Evolutionary conservation across 2,329 filamentous ascomycete species (phyloP).

Genomic region (Cercospora citrullina): DNA sequence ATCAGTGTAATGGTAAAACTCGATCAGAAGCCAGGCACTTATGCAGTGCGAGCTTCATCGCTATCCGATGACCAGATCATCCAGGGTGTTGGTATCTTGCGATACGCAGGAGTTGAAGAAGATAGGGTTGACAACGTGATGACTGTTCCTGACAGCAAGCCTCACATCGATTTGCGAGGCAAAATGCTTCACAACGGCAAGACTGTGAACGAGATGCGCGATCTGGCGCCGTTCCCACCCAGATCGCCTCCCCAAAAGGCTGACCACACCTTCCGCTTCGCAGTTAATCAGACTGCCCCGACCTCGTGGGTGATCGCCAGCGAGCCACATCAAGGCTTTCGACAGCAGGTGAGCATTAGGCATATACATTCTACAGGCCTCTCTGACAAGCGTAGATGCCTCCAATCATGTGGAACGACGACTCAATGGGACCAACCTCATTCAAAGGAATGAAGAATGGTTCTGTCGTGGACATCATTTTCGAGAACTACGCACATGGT

Average conservation of each 20-base stretch:
- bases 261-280: slow-evolving; percentile 24
- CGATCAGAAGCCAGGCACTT: slow-evolving; percentile 21
- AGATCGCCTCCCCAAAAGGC: slow-evolving; percentile 21
- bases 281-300: slow-evolving; percentile 20
- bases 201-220: slow-evolving; percentile 23
- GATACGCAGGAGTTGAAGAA: slow-evolving; percentile 21
- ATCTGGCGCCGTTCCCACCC: slow-evolving; percentile 21
- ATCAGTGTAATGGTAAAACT: slow-evolving; percentile 24
- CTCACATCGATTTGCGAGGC: slow-evolving; percentile 19
- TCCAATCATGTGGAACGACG: slow-evolving; percentile 25
- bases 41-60: slow-evolving; percentile 18
- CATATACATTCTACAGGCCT: neutral
- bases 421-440: slow-evolving; percentile 20
- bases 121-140: slow-evolving; percentile 11
- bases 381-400: slow-evolving; percentile 16
- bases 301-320: slow-evolving; percentile 21
- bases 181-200: slow-evolving; percentile 14
- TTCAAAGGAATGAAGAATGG: slow-evolving; percentile 42
- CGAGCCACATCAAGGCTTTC: slow-evolving; percentile 26
- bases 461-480: slow-evolving; percentile 33
- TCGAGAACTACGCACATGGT: slow-evolving; percentile 30
- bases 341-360: slow-evolving; percentile 11
- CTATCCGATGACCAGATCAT: slow-evolving; percentile 21
- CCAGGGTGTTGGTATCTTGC: slow-evolving; percentile 20
- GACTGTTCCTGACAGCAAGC: slow-evolving; percentile 14